Evolutionary conservation across 163 green algal genomes (phyloP), one percentile per base, ranked within the genome.

Genomic region (Scenedesmus sp.): DNA sequence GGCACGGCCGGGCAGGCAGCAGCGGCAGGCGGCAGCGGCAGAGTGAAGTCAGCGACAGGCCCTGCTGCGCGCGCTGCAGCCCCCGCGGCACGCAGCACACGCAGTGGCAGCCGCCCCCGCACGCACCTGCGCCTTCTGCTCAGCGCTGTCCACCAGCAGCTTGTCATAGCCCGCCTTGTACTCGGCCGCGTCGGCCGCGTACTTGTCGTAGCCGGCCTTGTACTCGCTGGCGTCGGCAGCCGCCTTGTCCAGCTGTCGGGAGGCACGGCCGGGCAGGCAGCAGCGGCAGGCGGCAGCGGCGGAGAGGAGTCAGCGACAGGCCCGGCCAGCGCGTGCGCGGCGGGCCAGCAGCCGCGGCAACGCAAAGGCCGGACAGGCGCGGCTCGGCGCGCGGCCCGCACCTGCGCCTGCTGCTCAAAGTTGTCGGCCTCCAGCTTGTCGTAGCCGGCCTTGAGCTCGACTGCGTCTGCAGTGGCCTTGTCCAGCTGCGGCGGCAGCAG

Each of bases 161-260:
- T 77, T 60, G 73, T 85, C 70, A 6, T 63, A 58, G 22, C 22
- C 73, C 6, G 76, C 66, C 72, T 87, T 87, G 47, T 47, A 67
- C 60, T 84, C 77, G 26, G 50, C 60, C 11, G 73, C 74, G 51
- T 81, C 74, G 33, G 50, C 63, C 50, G 45, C 36, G 7, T 44
- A 45, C 67, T 83, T 84, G 34, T 70, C 39, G 48, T 44, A 39
- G 17, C n/a, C 28, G 33, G 73, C 75, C 54, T 83, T 79, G 57
- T 47, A 54, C 75, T 83, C 57, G 28, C 42, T 47, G 31, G 57
- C 60, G 53, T 80, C 73, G 20, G 60, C 67, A 31, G 62, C 20
- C 33, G 47, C 50, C 50, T 71, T 83, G 45, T 69, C 34, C 36
- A 78, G 33, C 26, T 83, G 60, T 18, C 56, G 63, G 3, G 0